Conservation (phyloP, 78 protist genomes). For the Mantamonas sphyraenae region DNA sequence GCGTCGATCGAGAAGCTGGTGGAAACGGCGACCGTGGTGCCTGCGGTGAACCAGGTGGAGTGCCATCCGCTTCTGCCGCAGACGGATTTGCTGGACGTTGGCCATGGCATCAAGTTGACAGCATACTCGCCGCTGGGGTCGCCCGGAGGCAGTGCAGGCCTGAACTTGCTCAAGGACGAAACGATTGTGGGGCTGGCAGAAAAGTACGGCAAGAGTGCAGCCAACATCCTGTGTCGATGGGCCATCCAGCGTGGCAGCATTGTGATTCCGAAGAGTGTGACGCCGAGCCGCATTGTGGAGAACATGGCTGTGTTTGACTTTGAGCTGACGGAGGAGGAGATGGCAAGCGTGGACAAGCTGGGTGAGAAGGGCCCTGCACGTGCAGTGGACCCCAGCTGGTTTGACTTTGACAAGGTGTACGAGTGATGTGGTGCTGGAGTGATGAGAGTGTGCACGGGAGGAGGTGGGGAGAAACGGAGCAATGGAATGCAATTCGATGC, state of each 20-base stretch:
- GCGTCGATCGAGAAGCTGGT: neutral
- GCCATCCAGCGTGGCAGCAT: constrained; percentile 7
- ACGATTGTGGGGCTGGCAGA: constrained; percentile 34
- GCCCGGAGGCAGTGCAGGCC: neutral
- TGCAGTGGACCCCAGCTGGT: too few relatives aligned
- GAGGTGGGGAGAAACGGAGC: too few relatives aligned
- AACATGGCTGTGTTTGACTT: constrained; percentile 3
- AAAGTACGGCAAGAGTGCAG: constrained; percentile 36
- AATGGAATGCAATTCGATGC: too few relatives aligned
- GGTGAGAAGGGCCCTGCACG: too few relatives aligned
- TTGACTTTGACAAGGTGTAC: too few relatives aligned
- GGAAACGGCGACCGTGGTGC: neutral
- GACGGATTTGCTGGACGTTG: constrained; percentile 15
- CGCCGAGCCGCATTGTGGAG: neutral
- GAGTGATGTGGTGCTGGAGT: too few relatives aligned
- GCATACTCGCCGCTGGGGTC: constrained; percentile 54
- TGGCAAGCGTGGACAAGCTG: neutral
- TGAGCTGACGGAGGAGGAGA: neutral
- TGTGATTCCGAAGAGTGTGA: constrained; percentile 32
- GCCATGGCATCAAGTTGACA: constrained; percentile 30
- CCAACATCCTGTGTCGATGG: constrained; percentile 37
- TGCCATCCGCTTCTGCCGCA: constrained; percentile 59
- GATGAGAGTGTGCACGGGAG: too few relatives aligned
- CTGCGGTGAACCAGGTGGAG: constrained; percentile 48
- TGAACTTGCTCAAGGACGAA: constrained; percentile 18